phyloP scores from a whole-genome alignment of 805 yeast species.

The Zygosaccharomyces kombuchaensis region DNA sequence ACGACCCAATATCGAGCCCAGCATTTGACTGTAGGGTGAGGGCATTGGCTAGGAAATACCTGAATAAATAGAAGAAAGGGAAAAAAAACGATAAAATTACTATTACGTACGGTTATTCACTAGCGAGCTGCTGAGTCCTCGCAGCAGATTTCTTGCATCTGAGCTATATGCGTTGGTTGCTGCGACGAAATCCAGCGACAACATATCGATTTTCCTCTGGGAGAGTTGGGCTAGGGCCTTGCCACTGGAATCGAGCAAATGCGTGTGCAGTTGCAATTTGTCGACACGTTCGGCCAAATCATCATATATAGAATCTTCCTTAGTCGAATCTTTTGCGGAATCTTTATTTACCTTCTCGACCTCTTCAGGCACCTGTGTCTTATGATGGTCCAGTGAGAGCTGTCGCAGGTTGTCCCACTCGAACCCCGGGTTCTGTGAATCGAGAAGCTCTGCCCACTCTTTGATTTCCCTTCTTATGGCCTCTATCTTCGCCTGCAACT shows the following conservation, averaged over 20 bases:
- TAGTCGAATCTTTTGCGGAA: neutral
- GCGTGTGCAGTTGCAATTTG: constrained; percentile 22
- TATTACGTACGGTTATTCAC: constrained; percentile 4
- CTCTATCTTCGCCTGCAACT: constrained; percentile 23
- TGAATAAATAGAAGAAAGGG: constrained; percentile 37
- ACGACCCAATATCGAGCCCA: constrained; percentile 68
- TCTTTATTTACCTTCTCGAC: neutral
- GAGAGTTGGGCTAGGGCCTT: constrained; percentile 19
- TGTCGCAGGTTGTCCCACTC: constrained; percentile 20
- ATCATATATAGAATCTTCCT: constrained; percentile 8
- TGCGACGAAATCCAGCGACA: constrained; percentile 17
- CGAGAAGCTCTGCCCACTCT: constrained; percentile 27
- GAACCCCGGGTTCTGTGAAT: constrained; percentile 14
- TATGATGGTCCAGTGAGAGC: neutral
- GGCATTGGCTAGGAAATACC: constrained; percentile 67
- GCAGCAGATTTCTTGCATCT: constrained; percentile 20
- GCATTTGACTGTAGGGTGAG: constrained; percentile 74
- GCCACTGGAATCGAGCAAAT: constrained; percentile 25
- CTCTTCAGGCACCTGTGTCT: neutral
- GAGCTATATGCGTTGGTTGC: constrained; percentile 7
- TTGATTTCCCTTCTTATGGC: constrained; percentile 24
- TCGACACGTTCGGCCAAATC: constrained; percentile 20
- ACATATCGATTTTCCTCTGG: constrained; percentile 14
- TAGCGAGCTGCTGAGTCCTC: constrained; percentile 26
- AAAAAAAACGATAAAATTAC: neutral